These are phyloP conservation scores for Ceratocystiopsis minuta DNA, from an alignment of 2,329 filamentous ascomycete species.

Conservation along the genomic window DNA sequence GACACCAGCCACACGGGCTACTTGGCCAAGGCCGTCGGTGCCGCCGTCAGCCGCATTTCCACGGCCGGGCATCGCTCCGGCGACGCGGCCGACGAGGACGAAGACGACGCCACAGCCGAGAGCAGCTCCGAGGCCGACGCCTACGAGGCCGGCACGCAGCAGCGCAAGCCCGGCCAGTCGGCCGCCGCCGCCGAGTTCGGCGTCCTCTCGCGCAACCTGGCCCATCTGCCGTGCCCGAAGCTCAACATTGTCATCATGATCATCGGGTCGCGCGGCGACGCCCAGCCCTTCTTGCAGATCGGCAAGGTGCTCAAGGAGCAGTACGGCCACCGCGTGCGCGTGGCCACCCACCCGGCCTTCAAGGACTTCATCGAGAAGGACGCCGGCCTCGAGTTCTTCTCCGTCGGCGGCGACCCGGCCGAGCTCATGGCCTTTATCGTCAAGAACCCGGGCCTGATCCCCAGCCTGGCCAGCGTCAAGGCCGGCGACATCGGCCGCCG, in stretches of 20 bases:
- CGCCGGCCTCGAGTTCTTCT: constrained; percentile 61
- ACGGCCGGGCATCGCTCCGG: constrained; percentile 6
- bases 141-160: neutral
- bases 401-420: constrained; percentile 58
- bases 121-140: neutral
- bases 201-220: constrained; percentile 5
- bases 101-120: neutral
- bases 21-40: constrained; percentile 53
- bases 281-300: constrained; percentile 62
- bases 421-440: constrained; percentile 84
- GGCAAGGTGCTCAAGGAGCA: constrained; percentile 53
- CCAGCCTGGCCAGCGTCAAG: constrained; percentile 52
- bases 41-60: constrained; percentile 40
- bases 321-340: constrained; percentile 56
- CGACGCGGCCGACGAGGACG: constrained; percentile 13
- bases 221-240: constrained; percentile 22
- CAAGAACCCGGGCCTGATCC: constrained; percentile 64
- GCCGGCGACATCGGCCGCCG: constrained; percentile 54
- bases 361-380: constrained; percentile 58
- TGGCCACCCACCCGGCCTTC: constrained; percentile 65
- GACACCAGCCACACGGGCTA: constrained; percentile 54
- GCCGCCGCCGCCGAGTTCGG: constrained; percentile 9
- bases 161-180: neutral
- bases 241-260: constrained; percentile 74
- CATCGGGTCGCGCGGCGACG: constrained; percentile 63